phyloP scores from a whole-genome alignment of 139 green algal genomes.

The Micractinium conductrix region DNA sequence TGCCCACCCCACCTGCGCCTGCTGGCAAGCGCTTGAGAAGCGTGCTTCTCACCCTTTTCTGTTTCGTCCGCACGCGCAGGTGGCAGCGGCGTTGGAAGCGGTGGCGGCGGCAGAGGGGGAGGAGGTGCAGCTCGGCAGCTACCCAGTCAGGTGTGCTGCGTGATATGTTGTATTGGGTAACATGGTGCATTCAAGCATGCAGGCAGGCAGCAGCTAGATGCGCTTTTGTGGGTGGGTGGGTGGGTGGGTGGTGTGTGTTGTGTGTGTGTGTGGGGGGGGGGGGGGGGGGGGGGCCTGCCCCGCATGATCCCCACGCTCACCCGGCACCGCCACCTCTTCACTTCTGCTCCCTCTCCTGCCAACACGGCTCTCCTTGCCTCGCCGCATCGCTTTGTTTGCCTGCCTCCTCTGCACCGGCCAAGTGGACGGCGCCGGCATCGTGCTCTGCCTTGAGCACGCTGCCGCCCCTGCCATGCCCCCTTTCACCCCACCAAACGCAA shows the following conservation, averaged over 20 bases:
- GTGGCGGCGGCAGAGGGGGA: conserved; percentile 48
- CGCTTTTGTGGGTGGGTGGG: too few species aligned
- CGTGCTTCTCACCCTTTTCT: not conserved
- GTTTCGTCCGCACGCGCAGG: not conserved
- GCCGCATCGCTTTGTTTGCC: too few species aligned
- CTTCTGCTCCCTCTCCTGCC: too few species aligned
- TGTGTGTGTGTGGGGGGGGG: too few species aligned
- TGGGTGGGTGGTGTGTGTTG: too few species aligned
- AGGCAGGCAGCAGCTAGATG: too few species aligned
- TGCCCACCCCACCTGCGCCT: too few species aligned
- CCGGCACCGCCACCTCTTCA: too few species aligned
- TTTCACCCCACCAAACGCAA: not conserved
- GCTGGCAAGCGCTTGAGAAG: not conserved
- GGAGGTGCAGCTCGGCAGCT: conserved; percentile 68
- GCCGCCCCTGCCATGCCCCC: not conserved
- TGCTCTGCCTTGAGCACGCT: conserved; percentile 69
- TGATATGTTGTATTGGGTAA: conserved; percentile 13
- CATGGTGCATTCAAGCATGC: too few species aligned
- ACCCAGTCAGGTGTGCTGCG: conserved; percentile 52
- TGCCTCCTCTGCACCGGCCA: conserved; percentile 29
- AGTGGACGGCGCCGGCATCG: conserved; percentile 56
- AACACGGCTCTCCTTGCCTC: too few species aligned
- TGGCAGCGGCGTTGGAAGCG: conserved; percentile 62
- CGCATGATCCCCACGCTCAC: too few species aligned
- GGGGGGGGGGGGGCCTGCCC: too few species aligned